Evolutionary conservation across 1,284 basidiomycete species (phyloP).

Genomic region (Cutaneotrichosporon cyanovorans): DNA sequence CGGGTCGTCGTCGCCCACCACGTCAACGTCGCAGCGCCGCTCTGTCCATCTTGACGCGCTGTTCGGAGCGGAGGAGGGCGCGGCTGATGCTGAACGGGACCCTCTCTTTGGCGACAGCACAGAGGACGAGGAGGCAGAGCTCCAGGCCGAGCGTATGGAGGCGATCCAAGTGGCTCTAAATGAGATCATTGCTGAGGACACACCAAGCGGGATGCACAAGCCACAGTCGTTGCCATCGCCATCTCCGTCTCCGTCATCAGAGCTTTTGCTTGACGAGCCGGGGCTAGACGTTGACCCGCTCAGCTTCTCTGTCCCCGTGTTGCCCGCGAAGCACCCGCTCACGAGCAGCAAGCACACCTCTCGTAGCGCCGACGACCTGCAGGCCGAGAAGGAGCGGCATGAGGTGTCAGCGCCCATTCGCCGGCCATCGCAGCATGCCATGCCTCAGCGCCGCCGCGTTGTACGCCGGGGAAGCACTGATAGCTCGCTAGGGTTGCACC

Average conservation of each 20-base stretch:
- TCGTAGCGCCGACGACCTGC: conserved; percentile 32
- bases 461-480: conserved; percentile 6
- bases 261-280: background rate
- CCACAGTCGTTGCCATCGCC: no score
- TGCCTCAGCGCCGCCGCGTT: background rate
- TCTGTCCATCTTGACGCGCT: conserved; percentile 38
- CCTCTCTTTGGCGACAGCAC: conserved; percentile 31
- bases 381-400: background rate
- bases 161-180: conserved; percentile 89
- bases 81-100: conserved; percentile 53
- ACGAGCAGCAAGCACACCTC: conserved; percentile 21
- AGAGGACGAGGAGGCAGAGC: conserved; percentile 42
- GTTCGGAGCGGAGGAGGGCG: conserved; percentile 31
- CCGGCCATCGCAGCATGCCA: no score
- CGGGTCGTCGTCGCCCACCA: background rate
- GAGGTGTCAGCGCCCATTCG: background rate
- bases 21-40: conserved; percentile 7
- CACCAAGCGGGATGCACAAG: background rate
- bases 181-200: conserved; percentile 80
- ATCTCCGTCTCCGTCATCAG: no score
- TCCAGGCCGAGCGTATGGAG: conserved; percentile 63
- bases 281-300: conserved; percentile 4
- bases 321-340: conserved; percentile 1
- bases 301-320: conserved; percentile 4
- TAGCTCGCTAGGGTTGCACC: background rate